Evolutionary conservation across 1,284 basidiomycete genomes (phyloP).

Genomic region (Marasmius oreades): DNA sequence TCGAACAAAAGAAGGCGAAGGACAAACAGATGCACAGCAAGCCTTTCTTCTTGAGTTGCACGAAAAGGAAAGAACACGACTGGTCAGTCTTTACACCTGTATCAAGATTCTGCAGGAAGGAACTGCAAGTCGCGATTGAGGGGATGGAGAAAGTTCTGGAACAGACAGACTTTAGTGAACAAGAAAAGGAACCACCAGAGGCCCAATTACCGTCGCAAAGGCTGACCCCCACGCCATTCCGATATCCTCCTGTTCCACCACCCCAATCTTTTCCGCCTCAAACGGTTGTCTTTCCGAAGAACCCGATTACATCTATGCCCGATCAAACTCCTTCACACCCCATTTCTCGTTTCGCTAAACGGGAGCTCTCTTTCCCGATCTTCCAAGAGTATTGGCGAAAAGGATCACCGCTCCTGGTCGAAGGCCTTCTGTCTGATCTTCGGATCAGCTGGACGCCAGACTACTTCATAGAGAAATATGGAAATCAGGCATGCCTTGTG

Average conservation of each 20-base stretch:
- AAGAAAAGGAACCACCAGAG: slow-evolving; percentile 15
- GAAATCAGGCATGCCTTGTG: slow-evolving; percentile 65
- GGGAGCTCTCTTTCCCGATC: slow-evolving; percentile 52
- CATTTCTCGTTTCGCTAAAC: slow-evolving; percentile 43
- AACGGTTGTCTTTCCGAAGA: background rate
- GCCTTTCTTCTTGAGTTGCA: slow-evolving; percentile 72
- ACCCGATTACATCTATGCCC: background rate
- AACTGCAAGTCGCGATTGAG: slow-evolving; percentile 59
- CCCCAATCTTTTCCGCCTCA: background rate
- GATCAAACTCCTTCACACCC: slow-evolving; percentile 38
- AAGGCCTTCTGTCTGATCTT: slow-evolving; percentile 58
- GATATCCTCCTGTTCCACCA: slow-evolving; percentile 4
- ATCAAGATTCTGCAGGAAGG: slow-evolving; percentile 67
- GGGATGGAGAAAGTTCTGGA: slow-evolving; percentile 61
- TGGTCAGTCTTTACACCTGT: slow-evolving; percentile 74
- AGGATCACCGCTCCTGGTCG: slow-evolving; percentile 78
- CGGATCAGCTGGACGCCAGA: slow-evolving; percentile 77
- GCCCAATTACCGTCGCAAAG: slow-evolving; percentile 14
- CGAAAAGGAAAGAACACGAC: slow-evolving; percentile 63
- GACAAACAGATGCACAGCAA: slow-evolving; percentile 64
- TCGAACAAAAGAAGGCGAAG: slow-evolving; percentile 44
- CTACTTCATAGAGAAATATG: slow-evolving; percentile 73
- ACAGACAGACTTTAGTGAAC: slow-evolving; percentile 27
- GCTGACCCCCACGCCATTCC: slow-evolving; percentile 11
- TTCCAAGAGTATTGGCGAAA: slow-evolving; percentile 72